Evolutionary conservation across 192 early-diverging fungal genomes (phyloP), one percentile per base, ranked within the genome.

Genomic region (Irineochytrium annulatum): DNA sequence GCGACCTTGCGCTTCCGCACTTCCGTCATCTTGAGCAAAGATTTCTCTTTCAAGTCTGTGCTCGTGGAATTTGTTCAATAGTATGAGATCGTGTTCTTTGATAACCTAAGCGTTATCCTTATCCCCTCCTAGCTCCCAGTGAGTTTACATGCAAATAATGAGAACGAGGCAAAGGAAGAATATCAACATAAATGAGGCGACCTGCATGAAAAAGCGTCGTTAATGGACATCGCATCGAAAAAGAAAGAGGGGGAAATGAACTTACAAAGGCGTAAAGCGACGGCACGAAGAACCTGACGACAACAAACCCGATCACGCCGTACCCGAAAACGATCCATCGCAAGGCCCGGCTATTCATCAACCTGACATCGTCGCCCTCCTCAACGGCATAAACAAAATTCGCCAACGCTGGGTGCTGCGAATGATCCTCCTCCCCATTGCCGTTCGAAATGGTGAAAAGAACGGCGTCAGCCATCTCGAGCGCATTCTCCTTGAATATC

Each of bases 381-480:
- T 54, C 41, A 24, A 78, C 52, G 0, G 72, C 53, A 33, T 65
- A 74, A 17, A 70, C 52, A 62, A 71, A 75, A 17, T 71, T 65
- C 26, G 49, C 48, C 32, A 79, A 48, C 14, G 77, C 68, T 0
- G 77, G 77, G 41, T 79, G 77, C 20, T 68, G 61, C 19, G 71
- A 65, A 1, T 45, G 30, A 14, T 57, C 48, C 27, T 62, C 73
- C 27, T 59, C 56, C 16, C 52, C 51, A 5, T 16, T 46, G 0
- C 46, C 48, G 17, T 52, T 43, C 8, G 45, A 16, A 34, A 88
- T 77, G 1, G 80, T 81, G 41, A 89, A 89, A 52, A 89, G 59
- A 8, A 86, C 78, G 1, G 86, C 79, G 44, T 89, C 87, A 32
- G 62, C 63, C 2, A 68, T 52, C 51, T 89, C 87, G 32, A 89